Conservation (phyloP, 108 stramenopile genomes). For the Discostella pseudostelligera region DNA sequence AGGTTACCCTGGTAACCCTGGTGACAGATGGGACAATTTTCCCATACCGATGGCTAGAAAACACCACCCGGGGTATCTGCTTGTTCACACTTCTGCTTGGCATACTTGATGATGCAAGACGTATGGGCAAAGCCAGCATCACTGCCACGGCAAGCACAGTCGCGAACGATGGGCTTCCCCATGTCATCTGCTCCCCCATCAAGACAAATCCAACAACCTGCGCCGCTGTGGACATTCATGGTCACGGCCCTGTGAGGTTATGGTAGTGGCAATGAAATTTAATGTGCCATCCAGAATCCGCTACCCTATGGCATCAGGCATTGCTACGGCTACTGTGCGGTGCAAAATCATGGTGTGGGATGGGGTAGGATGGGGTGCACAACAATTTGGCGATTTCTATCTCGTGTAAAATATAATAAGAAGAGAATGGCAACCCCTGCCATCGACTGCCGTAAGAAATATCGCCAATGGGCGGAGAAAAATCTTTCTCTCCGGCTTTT, state of each 20-base stretch:
- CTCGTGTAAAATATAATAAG: too few species aligned
- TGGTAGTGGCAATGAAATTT: too few species aligned
- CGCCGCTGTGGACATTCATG: not conserved
- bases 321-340: too few species aligned
- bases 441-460: too few species aligned
- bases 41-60: not conserved
- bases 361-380: too few species aligned
- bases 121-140: not conserved
- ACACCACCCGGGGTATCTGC: not conserved
- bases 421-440: too few species aligned
- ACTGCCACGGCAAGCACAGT: slow-evolving; percentile 20
- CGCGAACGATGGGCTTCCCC: slow-evolving; percentile 5
- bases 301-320: too few species aligned
- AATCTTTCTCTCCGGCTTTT: too few species aligned
- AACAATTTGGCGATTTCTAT: too few species aligned
- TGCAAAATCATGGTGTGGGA: too few species aligned
- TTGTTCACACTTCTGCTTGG: slow-evolving; percentile 7
- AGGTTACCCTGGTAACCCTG: slow-evolving; percentile 7
- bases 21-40: slow-evolving; percentile 10
- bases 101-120: slow-evolving; percentile 19
- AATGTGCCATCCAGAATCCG: too few species aligned
- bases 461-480: too few species aligned
- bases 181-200: slow-evolving; percentile 13
- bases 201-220: slow-evolving; percentile 21
- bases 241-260: not conserved